Evolutionary conservation across 108 stramenopile species (phyloP), one percentile per base, ranked within the genome.

Genomic region (Parietichytrium sp.): DNA sequence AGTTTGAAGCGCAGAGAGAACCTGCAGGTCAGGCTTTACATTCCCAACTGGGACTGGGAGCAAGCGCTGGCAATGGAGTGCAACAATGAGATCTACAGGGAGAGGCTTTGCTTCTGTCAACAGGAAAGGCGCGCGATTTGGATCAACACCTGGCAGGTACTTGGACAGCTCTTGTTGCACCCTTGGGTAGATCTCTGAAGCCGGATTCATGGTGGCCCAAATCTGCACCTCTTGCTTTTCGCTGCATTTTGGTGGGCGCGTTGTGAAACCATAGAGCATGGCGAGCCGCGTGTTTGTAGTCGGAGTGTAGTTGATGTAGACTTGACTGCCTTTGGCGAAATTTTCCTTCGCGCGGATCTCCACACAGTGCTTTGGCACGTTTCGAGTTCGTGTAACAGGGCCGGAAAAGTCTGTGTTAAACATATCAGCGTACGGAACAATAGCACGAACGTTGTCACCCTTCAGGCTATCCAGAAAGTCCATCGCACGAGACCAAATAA

Each of bases 281-380:
- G 45, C 2, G 16, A 72, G 33, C 10, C 61, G 61, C 2, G 61
- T 72, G 61, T 42, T 72, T 7, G 61, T 45, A 1, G 61, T 72
- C n/a, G 61, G 61, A 10, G 61, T 72, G 61, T 72, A 72, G 61
- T 72, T 72, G 42, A 72, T 72, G 25, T 45, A 72, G 13, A 72
- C 61, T 42, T 72, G 61, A 7, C 45, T 42, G 6, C 61, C 61
- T 25, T 33, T 42, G 38, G 36, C 45, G 61, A 45, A 72, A 20
- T 72, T 42, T 10, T 42, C 38, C 38, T 72, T 72, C 8, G 61
- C 61, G 38, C 45, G 36, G 61, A 72, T 33, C 61, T 72, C 38
- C 38, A 72, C 61, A 27, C 10, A 6, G 29, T 42, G 61, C 42
- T 33, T 45, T 2, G 61, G 45, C 10, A 72, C n/a, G 15, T 45